Percentiles rank a stretch among this genome's conserved stretches.
Conservation (phyloP, 164 flowering plant species). For the Malania oleifera region DNA sequence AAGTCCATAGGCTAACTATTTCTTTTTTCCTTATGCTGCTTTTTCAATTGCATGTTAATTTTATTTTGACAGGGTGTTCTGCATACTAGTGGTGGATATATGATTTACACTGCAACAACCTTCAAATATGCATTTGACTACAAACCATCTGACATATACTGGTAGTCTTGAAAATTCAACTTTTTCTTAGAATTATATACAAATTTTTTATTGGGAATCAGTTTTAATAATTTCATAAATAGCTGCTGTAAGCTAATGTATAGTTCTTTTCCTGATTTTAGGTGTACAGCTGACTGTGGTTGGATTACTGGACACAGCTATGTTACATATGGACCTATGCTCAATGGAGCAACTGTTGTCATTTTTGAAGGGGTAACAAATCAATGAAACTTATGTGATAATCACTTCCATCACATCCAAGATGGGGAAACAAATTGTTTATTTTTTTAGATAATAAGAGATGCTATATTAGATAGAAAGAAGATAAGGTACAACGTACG, state of each 20-base stretch:
- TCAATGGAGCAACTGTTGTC: constrained; percentile 77
- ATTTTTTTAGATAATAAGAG: too few species aligned
- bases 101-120: constrained; percentile 94
- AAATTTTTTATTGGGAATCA: background rate
- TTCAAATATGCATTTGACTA: constrained; percentile 98
- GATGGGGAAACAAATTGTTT: background rate
- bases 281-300: constrained; percentile 99
- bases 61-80: constrained; percentile 71
- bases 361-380: constrained; percentile 90
- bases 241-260: background rate
- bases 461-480: too few species aligned
- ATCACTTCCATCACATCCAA: background rate
- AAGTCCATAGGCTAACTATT: background rate
- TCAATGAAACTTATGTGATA: background rate
- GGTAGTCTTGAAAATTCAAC: constrained; percentile 38
- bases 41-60: background rate
- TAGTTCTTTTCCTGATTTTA: constrained; percentile 17
- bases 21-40: background rate
- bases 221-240: too few species aligned
- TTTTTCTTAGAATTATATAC: background rate
- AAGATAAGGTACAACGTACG: too few species aligned
- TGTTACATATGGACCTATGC: constrained; percentile 96
- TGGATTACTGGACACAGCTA: constrained; percentile 99
- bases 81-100: constrained; percentile 97
- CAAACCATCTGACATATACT: constrained; percentile 85